Evolutionary conservation across 108 stramenopile genomes (phyloP), one percentile per base, ranked within the genome.

Genomic region (Stephanodiscus minutulus): DNA sequence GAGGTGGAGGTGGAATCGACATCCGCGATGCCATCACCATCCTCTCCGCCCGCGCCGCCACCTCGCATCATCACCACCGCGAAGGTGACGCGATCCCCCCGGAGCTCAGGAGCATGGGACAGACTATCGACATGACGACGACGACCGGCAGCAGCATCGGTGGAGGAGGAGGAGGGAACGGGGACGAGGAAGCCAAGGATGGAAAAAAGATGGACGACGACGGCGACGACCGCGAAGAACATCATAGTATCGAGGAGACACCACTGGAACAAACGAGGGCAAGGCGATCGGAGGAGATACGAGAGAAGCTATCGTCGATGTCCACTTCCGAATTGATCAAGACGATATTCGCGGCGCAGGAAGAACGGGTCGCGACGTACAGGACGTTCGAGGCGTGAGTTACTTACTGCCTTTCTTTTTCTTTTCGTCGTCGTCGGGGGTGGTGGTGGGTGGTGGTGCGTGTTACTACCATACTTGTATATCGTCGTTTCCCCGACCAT

Each of bases 361-460:
- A 87, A 61, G 86, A 88, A 60, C 64, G 93, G 35, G 92, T 91
- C 25, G 67, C 56, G 9, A 89, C 90, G 1, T 93, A 93, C 73
- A 70, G 72, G 36, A 50, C 41, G 1, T 92, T 68, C 64, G 84
- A n/a, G n/a, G n/a, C n/a, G n/a, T n/a, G n/a, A n/a, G n/a, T n/a
- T n/a, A n/a, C n/a, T n/a, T n/a, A n/a, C n/a, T n/a, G n/a, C n/a
- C n/a, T n/a, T n/a, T n/a, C n/a, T n/a, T n/a, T n/a, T n/a, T n/a
- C n/a, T n/a, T n/a, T n/a, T n/a, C n/a, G n/a, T n/a, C n/a, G n/a
- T n/a, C n/a, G n/a, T n/a, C n/a, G n/a, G n/a, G n/a, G n/a, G n/a
- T n/a, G n/a, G n/a, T n/a, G n/a, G n/a, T n/a, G n/a, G n/a, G n/a
- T n/a, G n/a, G n/a, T n/a, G n/a, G n/a, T n/a, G n/a, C n/a, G n/a